Percentiles rank a stretch among this genome's conserved stretches.
phyloP scores from a whole-genome alignment of 768 basidiomycete species.

The Lactarius quietus region DNA sequence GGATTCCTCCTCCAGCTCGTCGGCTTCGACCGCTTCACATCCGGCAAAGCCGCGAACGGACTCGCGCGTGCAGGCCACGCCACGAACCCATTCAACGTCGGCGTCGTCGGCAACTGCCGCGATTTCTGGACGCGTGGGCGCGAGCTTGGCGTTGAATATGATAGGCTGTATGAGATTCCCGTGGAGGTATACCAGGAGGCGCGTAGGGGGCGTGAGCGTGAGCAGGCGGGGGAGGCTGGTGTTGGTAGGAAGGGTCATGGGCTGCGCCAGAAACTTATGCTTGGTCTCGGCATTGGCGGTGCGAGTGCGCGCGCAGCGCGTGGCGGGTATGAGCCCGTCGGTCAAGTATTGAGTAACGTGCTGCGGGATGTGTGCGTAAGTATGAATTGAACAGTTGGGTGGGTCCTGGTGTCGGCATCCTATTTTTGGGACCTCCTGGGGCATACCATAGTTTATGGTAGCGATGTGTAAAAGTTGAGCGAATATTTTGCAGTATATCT shows the following conservation, averaged over 20 bases:
- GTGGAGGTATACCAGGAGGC: conserved; percentile 79
- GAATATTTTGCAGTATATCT: neutral
- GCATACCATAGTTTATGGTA: neutral
- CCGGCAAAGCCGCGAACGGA: conserved; percentile 84
- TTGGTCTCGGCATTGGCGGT: conserved; percentile 48
- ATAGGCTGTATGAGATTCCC: conserved; percentile 84
- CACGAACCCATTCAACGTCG: conserved; percentile 90
- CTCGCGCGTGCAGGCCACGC: conserved; percentile 72
- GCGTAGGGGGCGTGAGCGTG: conserved; percentile 51
- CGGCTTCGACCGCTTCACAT: conserved; percentile 92
- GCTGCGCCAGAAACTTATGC: conserved; percentile 50
- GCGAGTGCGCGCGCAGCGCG: conserved; percentile 44
- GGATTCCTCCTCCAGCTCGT: conserved; percentile 86
- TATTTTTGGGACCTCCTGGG: neutral
- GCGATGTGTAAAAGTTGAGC: neutral
- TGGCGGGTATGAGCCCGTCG: conserved; percentile 64
- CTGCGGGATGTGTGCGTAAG: neutral
- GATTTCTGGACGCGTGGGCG: conserved; percentile 92
- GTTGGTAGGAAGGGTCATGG: conserved; percentile 36
- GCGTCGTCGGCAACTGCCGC: conserved; percentile 71
- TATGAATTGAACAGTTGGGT: neutral
- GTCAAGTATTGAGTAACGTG: conserved; percentile 43
- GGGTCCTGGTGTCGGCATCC: neutral
- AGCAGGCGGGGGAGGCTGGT: conserved; percentile 52
- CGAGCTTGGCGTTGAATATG: conserved; percentile 89